Conservation (phyloP, 176 grass and related monocot genomes). For the Zea mays region Zm-B73-REFERENCE-NAM-5.0 NC_050103.1:166594001-166594500, state of each 20-base stretch:
- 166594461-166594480: constrained; percentile 90
- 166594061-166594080: constrained; percentile 99
- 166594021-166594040: constrained; percentile 98
- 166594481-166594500: constrained; percentile 80
- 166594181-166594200: constrained; percentile 12
- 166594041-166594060: constrained; percentile 96
- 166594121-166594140: constrained; percentile 94
- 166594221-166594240: background rate
- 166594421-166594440: constrained; percentile 6
- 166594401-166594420: background rate
- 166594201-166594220: background rate
- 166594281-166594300: background rate
- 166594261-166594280: background rate
- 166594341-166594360: background rate
- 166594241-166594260: background rate
- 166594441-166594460: constrained; percentile 26
- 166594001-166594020: constrained; percentile 59
- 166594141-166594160: constrained; percentile 84
- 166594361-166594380: background rate
- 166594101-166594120: constrained; percentile 91
- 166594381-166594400: background rate
- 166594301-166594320: background rate
- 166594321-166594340: constrained; percentile 6
- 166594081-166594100: constrained; percentile 91
- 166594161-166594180: constrained; percentile 95